Conservation (phyloP, 208 protist genomes). For the Acanthamoeba lenticulata region DNA sequence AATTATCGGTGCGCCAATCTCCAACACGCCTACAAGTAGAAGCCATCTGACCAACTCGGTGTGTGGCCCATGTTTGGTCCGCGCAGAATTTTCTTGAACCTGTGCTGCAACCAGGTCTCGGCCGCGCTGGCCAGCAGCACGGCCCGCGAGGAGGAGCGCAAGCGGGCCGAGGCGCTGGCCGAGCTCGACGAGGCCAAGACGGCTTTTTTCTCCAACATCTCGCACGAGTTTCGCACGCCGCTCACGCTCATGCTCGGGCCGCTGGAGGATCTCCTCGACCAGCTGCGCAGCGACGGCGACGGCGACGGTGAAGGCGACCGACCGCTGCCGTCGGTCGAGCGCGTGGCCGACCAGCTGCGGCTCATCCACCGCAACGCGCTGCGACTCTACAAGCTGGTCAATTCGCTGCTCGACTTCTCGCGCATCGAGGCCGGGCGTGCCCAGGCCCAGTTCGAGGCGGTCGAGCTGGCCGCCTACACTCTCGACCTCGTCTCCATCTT, state of each 20-base stretch:
- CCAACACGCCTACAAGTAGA: too few species aligned
- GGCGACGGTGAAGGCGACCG: too few species aligned
- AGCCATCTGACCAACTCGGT: neutral
- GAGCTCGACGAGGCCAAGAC: slow-evolving; percentile 71
- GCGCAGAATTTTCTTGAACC: neutral
- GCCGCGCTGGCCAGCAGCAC: neutral
- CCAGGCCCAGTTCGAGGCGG: slow-evolving; percentile 69
- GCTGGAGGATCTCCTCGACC: neutral
- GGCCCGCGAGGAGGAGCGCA: slow-evolving; percentile 36
- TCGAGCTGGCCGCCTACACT: slow-evolving; percentile 62
- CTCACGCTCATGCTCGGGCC: slow-evolving; percentile 73
- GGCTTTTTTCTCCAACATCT: slow-evolving; percentile 71
- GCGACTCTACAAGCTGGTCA: slow-evolving; percentile 68
- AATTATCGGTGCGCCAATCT: neutral
- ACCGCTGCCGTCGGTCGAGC: neutral
- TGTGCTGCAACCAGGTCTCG: neutral
- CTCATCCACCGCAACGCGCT: neutral
- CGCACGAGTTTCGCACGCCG: slow-evolving; percentile 71
- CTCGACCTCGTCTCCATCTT: slow-evolving; percentile 56
- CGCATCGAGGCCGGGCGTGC: slow-evolving; percentile 70
- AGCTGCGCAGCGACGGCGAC: neutral
- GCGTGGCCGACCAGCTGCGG: neutral
- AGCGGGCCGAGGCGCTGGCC: slow-evolving; percentile 47
- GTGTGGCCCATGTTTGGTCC: neutral
- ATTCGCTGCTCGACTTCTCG: slow-evolving; percentile 69